Base-by-base conservation (phyloP, 225 moss, liverwort and hornwort genomes). In the Sphagnum tenellum region DNA sequence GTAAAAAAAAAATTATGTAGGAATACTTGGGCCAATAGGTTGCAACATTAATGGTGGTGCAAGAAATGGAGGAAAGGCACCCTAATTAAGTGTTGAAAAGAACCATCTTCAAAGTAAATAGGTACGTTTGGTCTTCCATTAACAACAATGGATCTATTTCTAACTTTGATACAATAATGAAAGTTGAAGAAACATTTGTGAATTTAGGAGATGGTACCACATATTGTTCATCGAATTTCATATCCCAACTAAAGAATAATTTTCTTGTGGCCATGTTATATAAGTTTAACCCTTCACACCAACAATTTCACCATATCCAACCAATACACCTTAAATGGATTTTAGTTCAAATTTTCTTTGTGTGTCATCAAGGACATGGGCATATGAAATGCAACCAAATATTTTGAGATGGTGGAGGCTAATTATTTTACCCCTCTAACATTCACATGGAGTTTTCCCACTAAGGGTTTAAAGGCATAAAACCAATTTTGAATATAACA, bases 231-330 rank as follows among this genome's bases (percentile, higher is more conserved):
- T 64, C 29, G 4, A 64, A 64, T 2, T 50, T 50, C 49, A 64
- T 49, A 64, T 64, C 51, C 11, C 47, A 14, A 11, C 64, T 49
- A 8, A 10, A 48, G 46, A n/a, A 64, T 3, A 7, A 13, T 14
- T 50, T 45, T 6, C 12, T 3, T 4, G 2, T 64, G 48, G 44
- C 64, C 5, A 0, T 4, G 0, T 9, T 50, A 11, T 48, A 50
- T 5, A 0, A 49, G 3, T 51, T 11, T 64, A 64, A 51, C n/a
- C 64, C 5, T 64, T 64, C 3, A 64, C 64, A 12, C 48, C 48
- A 49, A 47, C 0, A 50, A n/a, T 7, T 44, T 64, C 64, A 8
- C 64, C 64, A 64, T 64, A 64, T 5, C 64, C 64, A 29, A 64
- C 9, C 6, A 52, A 52, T 52, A 5, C 7, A 9, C 7, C 0